Conservation (phyloP, 371 early-diverging fungal species). For the Apophysomyces variabilis region DNA sequence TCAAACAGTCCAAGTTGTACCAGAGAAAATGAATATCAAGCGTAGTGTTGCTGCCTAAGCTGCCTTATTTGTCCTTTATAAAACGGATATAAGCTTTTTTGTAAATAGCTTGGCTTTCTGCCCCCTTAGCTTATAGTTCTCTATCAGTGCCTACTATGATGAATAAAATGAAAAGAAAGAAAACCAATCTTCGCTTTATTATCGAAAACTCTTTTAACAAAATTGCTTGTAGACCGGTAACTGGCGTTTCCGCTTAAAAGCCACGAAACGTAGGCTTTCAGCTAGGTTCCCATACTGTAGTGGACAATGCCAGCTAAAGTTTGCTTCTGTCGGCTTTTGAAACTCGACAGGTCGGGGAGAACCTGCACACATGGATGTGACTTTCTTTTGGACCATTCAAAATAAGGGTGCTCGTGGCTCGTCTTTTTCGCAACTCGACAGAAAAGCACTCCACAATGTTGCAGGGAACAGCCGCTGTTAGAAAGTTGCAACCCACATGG, state of each 20-base stretch:
- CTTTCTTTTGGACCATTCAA: slow-evolving; percentile 1
- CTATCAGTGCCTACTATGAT: no score
- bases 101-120: neutral
- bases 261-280: no score
- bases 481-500: slow-evolving; percentile 6
- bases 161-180: no score
- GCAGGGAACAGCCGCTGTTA: neutral
- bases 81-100: neutral
- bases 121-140: no score
- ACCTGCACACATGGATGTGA: neutral
- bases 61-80: neutral
- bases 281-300: no score
- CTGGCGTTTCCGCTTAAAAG: no score
- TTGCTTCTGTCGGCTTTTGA: no score
- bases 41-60: neutral
- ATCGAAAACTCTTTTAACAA: no score
- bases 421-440: neutral
- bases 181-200: no score
- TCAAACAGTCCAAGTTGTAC: slow-evolving; percentile 7
- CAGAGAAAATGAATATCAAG: slow-evolving; percentile 4
- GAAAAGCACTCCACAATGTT: neutral
- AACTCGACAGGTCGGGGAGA: no score
- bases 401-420: neutral
- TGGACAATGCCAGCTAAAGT: no score
- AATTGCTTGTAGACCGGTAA: no score